Evolutionary conservation across 305 asterid genomes (phyloP), one percentile per base, ranked within the genome.

Genomic region (Rubia peregrina): DNA sequence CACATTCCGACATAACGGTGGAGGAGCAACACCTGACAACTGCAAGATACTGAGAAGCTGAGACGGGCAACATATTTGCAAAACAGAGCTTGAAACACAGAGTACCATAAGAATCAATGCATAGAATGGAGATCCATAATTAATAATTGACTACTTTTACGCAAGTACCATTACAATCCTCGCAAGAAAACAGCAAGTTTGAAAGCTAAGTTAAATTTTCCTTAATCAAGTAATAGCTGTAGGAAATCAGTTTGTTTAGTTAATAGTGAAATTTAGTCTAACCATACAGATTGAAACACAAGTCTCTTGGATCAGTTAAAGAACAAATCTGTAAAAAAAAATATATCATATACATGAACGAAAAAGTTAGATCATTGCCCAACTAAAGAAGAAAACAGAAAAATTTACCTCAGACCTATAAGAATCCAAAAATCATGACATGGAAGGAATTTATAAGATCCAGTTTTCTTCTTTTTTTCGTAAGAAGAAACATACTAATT

Each of bases 1-100:
- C 70, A 83, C 78, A 79, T 91, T 91, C 84, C 96, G 86, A 78
- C 88, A 85, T 75, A 91, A 42, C 62, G 95, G 97, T 65, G 98
- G 97, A 61, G 98, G 98, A 80, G 89, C 89, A 72, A 87, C 80
- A 76, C 93, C 96, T 76, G 98, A 94, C 76, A 85, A 79, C 98
- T 94, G 86, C 80, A 85, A 83, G 72, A 68, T 22, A 71, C 26
- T n/a, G 44, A 71, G 62, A 22, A 41, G 61, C 60, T 65, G 26
- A 68, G 49, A 68, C 51, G 38, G 13, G 59, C 65, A 72, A 42
- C 57, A 38, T 40, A 24, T 68, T 40, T 67, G 66, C 40, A 67
- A 67, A 66, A 43, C 76, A 55, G 22, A 48, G 30, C 61, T 30
- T 13, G 62, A 42, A 57, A 53, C 38, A 46, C 17, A 14, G 46